Evolutionary conservation across 2,329 filamentous ascomycete species (phyloP).

Genomic region (Iodosphaeria phyllophila): DNA sequence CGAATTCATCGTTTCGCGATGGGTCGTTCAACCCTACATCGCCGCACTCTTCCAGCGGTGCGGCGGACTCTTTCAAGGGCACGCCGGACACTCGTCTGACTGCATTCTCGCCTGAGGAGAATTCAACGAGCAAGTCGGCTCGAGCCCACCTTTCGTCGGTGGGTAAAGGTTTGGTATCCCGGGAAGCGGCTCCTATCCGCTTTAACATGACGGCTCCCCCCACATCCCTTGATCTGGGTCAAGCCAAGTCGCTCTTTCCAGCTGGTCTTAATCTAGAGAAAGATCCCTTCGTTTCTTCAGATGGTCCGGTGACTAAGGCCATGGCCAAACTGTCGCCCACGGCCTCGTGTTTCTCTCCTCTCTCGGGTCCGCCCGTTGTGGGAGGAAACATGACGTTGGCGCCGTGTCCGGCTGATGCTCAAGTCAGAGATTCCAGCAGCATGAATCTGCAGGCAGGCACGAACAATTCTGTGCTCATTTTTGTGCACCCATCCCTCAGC

Average conservation of each 20-base stretch:
- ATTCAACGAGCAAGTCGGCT: constrained; percentile 24
- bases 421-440: background rate
- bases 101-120: constrained; percentile 42
- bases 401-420: background rate
- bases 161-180: constrained; percentile 9
- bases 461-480: background rate
- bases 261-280: constrained; percentile 12
- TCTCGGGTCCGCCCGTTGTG: background rate
- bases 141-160: constrained; percentile 17
- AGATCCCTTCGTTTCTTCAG: constrained; percentile 34
- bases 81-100: constrained; percentile 48
- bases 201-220: constrained; percentile 9
- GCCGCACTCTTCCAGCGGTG: constrained; percentile 30
- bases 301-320: constrained; percentile 12
- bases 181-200: constrained; percentile 11
- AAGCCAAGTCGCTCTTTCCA: constrained; percentile 6
- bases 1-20: no score
- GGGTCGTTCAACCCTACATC: no score
- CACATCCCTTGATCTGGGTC: constrained; percentile 7
- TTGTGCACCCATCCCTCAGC: constrained; percentile 16
- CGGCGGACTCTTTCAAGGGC: constrained; percentile 35
- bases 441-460: background rate
- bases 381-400: background rate
- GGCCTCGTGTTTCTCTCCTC: constrained; percentile 40
- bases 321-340: constrained; percentile 41